phyloP scores from a whole-genome alignment of 1,139 yeast genomes.

The Hanseniaspora sp. region DNA sequence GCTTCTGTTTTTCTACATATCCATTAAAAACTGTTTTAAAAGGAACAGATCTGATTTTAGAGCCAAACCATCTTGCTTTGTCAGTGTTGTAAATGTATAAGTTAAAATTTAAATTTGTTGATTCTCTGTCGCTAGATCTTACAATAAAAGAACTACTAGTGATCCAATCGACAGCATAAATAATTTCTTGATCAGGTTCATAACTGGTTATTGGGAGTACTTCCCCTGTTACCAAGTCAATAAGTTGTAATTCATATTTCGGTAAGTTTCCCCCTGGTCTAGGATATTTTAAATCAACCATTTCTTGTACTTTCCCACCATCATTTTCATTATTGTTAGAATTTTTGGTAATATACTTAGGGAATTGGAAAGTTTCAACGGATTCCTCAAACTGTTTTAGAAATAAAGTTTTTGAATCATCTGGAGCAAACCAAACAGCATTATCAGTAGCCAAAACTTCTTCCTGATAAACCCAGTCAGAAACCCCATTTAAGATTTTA shows the following conservation, averaged over 20 bases:
- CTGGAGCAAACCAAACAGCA: constrained; percentile 83
- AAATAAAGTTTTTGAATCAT: constrained; percentile 53
- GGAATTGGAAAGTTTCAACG: constrained; percentile 56
- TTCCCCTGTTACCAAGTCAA: constrained; percentile 31
- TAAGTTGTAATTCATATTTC: constrained; percentile 17
- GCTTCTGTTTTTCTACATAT: constrained; percentile 36
- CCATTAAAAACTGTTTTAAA: constrained; percentile 44
- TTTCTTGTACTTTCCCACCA: constrained; percentile 38
- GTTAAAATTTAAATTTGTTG: constrained; percentile 40
- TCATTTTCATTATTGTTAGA: constrained; percentile 43
- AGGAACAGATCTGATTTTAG: constrained; percentile 33
- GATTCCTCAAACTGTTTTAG: constrained; percentile 58
- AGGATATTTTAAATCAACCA: constrained; percentile 59
- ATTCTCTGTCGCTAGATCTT: constrained; percentile 61
- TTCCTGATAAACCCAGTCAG: constrained; percentile 97
- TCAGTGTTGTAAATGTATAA: constrained; percentile 20
- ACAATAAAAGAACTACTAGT: constrained; percentile 44
- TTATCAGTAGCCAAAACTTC: constrained; percentile 59
- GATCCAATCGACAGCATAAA: constrained; percentile 69
- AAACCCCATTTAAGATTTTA: constrained; percentile 63
- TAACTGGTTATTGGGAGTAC: constrained; percentile 26
- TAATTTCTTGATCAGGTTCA: constrained; percentile 19
- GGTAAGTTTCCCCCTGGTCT: constrained; percentile 81
- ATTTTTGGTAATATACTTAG: constrained; percentile 46
- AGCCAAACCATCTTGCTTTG: constrained; percentile 21